A percentile compares a stretch with the other conserved stretches of the same genome.
phyloP scores from a whole-genome alignment of 2,329 filamentous ascomycete genomes.

The Penicillium sp. region DNA sequence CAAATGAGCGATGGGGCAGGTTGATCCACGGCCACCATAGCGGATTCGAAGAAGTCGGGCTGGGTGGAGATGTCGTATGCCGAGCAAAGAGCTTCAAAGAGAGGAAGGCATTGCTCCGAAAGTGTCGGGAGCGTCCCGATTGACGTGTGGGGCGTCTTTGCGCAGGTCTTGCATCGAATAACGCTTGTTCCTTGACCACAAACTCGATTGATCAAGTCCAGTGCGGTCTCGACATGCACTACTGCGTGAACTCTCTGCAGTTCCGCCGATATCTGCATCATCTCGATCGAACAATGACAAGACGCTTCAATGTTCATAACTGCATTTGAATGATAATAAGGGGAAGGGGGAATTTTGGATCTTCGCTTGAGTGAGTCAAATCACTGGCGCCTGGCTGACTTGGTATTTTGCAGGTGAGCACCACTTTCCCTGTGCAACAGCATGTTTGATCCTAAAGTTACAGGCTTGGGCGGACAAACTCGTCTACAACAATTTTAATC shows the following conservation, averaged over 20 bases:
- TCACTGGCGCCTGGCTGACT: background rate
- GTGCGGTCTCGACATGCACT: slow-evolving; percentile 26
- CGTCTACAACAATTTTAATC: background rate
- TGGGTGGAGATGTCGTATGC: slow-evolving; percentile 25
- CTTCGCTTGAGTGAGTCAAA: background rate
- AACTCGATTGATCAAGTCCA: slow-evolving; percentile 23
- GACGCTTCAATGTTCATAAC: slow-evolving; percentile 14
- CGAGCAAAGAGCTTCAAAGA: slow-evolving; percentile 27
- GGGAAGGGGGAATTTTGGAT: background rate
- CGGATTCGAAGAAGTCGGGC: slow-evolving; percentile 23
- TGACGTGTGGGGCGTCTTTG: slow-evolving; percentile 16
- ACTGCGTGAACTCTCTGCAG: slow-evolving; percentile 26
- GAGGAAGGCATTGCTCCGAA: slow-evolving; percentile 31
- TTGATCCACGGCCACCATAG: slow-evolving; percentile 22
- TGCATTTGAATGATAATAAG: background rate
- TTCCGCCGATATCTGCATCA: slow-evolving; percentile 23
- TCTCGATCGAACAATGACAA: slow-evolving; percentile 26
- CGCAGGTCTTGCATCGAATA: slow-evolving; percentile 24
- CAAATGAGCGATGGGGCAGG: slow-evolving; percentile 24
- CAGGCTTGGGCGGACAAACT: background rate
- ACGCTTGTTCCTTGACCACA: slow-evolving; percentile 22
- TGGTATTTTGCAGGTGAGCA: background rate
- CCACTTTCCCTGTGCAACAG: background rate
- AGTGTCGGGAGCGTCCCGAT: slow-evolving; percentile 42
- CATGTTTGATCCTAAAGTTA: background rate